phyloP scores from a whole-genome alignment of 345 rosid species.

The Viola odorata region DNA sequence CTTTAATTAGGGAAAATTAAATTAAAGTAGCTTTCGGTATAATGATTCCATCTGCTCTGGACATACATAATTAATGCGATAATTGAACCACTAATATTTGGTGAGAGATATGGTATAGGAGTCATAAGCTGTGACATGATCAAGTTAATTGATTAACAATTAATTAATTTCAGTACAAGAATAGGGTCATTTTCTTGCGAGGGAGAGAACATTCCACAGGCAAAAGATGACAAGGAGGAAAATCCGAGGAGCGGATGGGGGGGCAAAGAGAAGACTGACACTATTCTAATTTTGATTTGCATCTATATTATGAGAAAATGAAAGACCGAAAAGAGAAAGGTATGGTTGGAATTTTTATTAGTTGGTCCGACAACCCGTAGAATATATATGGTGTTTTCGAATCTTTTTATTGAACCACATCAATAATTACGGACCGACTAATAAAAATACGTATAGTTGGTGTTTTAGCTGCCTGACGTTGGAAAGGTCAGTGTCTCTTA shows the following conservation, averaged over 20 bases:
- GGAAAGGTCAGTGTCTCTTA: too few relatives aligned
- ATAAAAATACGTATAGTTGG: too few relatives aligned
- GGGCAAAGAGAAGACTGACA: background rate
- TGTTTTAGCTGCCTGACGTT: too few relatives aligned
- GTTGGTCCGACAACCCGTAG: too few relatives aligned
- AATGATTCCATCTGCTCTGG: background rate
- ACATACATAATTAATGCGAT: too few relatives aligned
- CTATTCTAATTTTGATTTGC: conserved; percentile 1
- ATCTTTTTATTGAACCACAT: too few relatives aligned
- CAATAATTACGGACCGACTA: too few relatives aligned
- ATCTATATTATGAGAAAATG: background rate
- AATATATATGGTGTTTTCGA: too few relatives aligned
- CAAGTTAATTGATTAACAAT: background rate
- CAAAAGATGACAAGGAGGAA: conserved; percentile 28
- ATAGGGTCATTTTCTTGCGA: background rate
- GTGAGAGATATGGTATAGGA: background rate
- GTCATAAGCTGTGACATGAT: conserved; percentile 12
- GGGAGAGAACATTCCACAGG: conserved; percentile 5
- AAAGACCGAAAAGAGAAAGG: too few relatives aligned
- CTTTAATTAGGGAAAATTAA: background rate
- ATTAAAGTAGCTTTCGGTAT: background rate
- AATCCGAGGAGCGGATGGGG: conserved; percentile 22
- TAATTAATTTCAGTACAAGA: too few relatives aligned
- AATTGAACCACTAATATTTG: background rate
- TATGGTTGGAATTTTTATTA: too few relatives aligned